Evolutionary conservation across 176 grass and related monocot species (phyloP).

Genomic region (Zoysia japonica): DNA sequence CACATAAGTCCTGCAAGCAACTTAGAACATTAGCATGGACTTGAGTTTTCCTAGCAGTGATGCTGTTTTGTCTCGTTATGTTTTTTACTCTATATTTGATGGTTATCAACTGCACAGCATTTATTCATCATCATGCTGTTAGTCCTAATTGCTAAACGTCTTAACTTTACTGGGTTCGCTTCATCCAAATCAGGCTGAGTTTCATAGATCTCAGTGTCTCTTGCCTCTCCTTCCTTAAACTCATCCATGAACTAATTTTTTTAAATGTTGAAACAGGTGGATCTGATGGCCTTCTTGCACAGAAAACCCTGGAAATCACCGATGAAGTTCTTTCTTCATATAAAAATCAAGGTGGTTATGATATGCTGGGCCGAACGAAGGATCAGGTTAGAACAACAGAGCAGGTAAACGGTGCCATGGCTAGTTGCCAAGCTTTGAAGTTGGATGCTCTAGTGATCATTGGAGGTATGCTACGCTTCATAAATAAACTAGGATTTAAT

Average conservation of each 20-base stretch:
- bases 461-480: constrained; percentile 63
- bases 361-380: constrained; percentile 95
- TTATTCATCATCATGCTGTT: neutral
- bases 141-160: constrained; percentile 7
- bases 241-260: neutral
- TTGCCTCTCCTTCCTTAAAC: neutral
- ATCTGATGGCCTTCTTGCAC: constrained; percentile 88
- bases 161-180: neutral
- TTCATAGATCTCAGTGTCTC: neutral
- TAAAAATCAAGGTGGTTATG: constrained; percentile 99
- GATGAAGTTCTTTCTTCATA: constrained; percentile 88
- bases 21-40: neutral
- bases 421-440: constrained; percentile 79
- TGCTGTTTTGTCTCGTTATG: neutral
- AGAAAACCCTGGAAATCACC: constrained; percentile 93
- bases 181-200: constrained; percentile 15
- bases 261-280: constrained; percentile 67
- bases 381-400: constrained; percentile 98
- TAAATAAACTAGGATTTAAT: constrained; percentile 13
- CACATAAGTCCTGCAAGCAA: neutral
- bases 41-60: constrained; percentile 4
- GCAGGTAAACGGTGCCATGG: constrained; percentile 90
- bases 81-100: constrained; percentile 13
- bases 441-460: constrained; percentile 92
- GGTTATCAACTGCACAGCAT: neutral